Conservation (phyloP, 345 rosid species). For the Atalantia buxifolia region DNA sequence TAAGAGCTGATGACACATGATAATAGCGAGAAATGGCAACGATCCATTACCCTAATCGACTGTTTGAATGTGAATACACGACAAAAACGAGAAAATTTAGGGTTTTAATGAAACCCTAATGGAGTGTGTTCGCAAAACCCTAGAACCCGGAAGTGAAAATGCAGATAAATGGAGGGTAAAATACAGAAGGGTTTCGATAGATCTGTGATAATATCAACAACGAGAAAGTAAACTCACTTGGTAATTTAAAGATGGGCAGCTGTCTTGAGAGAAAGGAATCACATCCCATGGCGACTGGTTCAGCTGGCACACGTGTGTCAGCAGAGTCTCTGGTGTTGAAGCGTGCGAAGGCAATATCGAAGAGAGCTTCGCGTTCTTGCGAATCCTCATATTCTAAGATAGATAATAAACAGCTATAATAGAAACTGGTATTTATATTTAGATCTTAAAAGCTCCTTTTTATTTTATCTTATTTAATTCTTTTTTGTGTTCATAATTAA, state of each 20-base stretch:
- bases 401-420: conserved; percentile 1
- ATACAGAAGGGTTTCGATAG: conserved; percentile 24
- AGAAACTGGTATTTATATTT: conserved; percentile 13
- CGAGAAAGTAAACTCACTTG: conserved; percentile 33
- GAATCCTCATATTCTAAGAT: conserved; percentile 66
- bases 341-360: conserved; percentile 40
- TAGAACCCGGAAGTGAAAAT: conserved; percentile 22
- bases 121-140: conserved; percentile 34
- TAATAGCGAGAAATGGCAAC: conserved; percentile 32
- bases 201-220: conserved; percentile 28
- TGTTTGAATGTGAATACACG: conserved; percentile 22
- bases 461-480: not conserved
- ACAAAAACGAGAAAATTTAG: conserved; percentile 45
- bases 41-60: conserved; percentile 63
- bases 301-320: conserved; percentile 73
- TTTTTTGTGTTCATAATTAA: conserved; percentile 12
- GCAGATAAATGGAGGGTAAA: conserved; percentile 20
- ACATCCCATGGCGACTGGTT: conserved; percentile 99
- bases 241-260: conserved; percentile 18
- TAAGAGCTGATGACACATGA: conserved; percentile 15
- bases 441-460: conserved; percentile 5
- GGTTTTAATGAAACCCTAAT: conserved; percentile 49
- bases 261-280: conserved; percentile 39
- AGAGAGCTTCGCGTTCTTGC: conserved; percentile 74
- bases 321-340: conserved; percentile 34